phyloP scores from a whole-genome alignment of 345 rosid species.

The Orychophragmus violaceus region DNA sequence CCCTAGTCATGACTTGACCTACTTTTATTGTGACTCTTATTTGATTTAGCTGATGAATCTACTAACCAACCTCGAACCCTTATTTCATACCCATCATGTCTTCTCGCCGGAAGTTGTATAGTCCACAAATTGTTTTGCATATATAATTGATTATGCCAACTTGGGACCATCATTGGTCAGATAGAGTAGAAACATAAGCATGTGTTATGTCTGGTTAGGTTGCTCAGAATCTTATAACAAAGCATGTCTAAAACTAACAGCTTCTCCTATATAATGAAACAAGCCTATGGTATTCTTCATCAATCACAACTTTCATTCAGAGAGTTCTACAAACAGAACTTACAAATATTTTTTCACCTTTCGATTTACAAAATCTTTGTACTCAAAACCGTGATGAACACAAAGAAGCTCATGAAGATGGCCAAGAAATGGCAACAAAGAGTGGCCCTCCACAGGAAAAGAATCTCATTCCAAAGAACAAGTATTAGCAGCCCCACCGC shows the following conservation, averaged over 20 bases:
- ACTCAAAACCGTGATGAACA: too few species aligned
- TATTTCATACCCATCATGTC: neutral
- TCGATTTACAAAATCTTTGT: too few species aligned
- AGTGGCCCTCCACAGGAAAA: slow-evolving; percentile 18
- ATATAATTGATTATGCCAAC: neutral
- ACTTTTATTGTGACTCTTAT: neutral
- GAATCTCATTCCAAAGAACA: slow-evolving; percentile 15
- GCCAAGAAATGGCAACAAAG: neutral
- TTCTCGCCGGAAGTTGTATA: neutral
- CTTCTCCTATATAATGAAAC: neutral
- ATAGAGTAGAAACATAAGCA: slow-evolving; percentile 7
- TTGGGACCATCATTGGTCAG: neutral
- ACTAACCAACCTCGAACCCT: neutral
- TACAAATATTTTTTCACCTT: neutral
- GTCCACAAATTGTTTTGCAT: neutral
- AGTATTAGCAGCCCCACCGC: neutral
- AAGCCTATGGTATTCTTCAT: neutral
- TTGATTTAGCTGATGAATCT: neutral
- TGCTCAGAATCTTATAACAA: neutral
- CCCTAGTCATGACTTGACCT: neutral
- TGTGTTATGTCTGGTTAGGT: slow-evolving; percentile 4
- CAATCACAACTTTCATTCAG: neutral
- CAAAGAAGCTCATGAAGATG: neutral
- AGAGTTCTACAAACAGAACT: neutral
- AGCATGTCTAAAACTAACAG: neutral